Evolutionary conservation across 805 yeast genomes (phyloP), one percentile per base, ranked within the genome.

Genomic region (Nakazawaea pomicola): DNA sequence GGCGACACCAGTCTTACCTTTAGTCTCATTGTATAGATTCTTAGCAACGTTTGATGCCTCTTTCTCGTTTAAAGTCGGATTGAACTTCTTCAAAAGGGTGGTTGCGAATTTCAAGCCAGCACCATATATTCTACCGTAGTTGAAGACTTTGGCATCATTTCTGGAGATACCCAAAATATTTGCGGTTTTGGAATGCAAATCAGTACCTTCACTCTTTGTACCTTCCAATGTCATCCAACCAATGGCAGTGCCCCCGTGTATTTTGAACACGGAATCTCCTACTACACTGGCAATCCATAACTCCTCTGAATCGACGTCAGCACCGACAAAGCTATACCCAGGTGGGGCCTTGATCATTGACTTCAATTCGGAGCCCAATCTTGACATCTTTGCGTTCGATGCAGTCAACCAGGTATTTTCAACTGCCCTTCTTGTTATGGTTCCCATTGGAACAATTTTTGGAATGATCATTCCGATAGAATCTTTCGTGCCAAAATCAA

Each of bases 161-260:
- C 99, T 72, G 19, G 85, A 77, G 38, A 95, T 90, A 0, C 95
- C 95, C 56, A 93, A 62, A 49, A 95, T 89, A 9, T 72, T 71
- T 0, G 99, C 96, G 0, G 98, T 93, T 49, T 85, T 89, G 0
- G 97, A 88, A 57, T 93, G 99, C 46, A 95, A 64, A 63, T 93
- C 99, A 0, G 99, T 95, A 4, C 93, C 95, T 41, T 84, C 91
- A 43, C 67, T 70, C 62, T 93, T 93, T 4, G 91, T 80, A 15
- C 99, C 99, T 65, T 93, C 99, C 42, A 93, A 69, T 2, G 97
- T 90, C 99, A 93, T 95, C 99, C 99, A 95, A 0, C 98, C 97
- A 41, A 95, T 74, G 0, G 98, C 95, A 0, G 98, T 88, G 11
- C 95, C 95, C 5, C 99, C 99, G 59, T 93, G 99, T 18, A 85